Evolutionary conservation across 2,329 filamentous ascomycete species (phyloP).

Genomic region (Diaporthe ilicicola): DNA sequence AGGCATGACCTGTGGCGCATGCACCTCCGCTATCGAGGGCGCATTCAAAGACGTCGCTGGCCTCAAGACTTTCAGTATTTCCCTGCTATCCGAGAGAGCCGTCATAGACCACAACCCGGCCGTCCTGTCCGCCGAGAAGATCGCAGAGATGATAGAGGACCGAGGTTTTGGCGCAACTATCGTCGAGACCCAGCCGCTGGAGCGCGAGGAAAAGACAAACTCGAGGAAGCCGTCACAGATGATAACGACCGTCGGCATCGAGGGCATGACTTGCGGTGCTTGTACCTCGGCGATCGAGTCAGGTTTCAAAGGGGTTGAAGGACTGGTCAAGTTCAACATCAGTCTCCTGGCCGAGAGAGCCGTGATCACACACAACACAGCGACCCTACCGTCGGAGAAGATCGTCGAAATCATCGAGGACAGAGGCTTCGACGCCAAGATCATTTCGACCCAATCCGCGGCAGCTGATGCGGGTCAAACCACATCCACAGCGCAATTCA

Average conservation of each 20-base stretch:
- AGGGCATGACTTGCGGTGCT: slow-evolving; percentile 97
- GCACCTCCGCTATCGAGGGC: slow-evolving; percentile 84
- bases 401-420: slow-evolving; percentile 89
- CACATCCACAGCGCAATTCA: slow-evolving; percentile 76
- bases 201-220: slow-evolving; percentile 45
- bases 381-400: slow-evolving; percentile 74
- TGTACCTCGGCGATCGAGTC: slow-evolving; percentile 92
- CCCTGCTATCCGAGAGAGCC: slow-evolving; percentile 83
- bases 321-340: slow-evolving; percentile 90
- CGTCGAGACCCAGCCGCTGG: slow-evolving; percentile 71
- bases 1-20: slow-evolving; percentile 92
- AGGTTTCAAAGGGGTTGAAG: slow-evolving; percentile 80
- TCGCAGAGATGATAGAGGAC: slow-evolving; percentile 70
- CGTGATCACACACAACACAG: slow-evolving; percentile 83
- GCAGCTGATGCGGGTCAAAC: slow-evolving; percentile 61
- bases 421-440: slow-evolving; percentile 83
- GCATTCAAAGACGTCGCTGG: slow-evolving; percentile 80
- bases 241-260: slow-evolving; percentile 86
- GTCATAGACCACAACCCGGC: slow-evolving; percentile 80
- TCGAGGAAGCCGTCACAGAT: slow-evolving; percentile 55
- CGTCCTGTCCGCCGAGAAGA: slow-evolving; percentile 60
- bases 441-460: slow-evolving; percentile 80
- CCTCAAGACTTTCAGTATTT: slow-evolving; percentile 81
- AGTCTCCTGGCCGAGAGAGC: slow-evolving; percentile 92
- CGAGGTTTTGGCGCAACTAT: slow-evolving; percentile 84